Evolutionary conservation across 495 filamentous ascomycete species (phyloP), one percentile per base, ranked within the genome.

Genomic region (Glarea lozoyensis): DNA sequence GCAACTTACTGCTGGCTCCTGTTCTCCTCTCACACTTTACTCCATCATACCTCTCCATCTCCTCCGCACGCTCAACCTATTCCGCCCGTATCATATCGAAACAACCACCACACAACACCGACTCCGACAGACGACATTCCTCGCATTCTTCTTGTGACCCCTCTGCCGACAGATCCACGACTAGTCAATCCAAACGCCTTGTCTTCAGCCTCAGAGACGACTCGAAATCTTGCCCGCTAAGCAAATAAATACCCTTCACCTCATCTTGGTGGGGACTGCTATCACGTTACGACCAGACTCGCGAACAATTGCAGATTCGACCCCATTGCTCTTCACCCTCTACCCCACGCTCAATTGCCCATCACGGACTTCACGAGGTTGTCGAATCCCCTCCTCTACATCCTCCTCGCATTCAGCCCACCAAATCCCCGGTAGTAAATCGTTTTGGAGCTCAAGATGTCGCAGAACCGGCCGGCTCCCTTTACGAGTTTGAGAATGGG

Each of bases 401-500:
- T 62, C 51, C 66, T 68, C 40, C 63, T 72, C 44, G 67, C 66
- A 49, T 58, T 48, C 57, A 72, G 64, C 54, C 69, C 61, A 49
- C 68, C 66, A 37, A 71, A 62, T 27, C 36, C 52, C 29, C 53
- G 47, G 49, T 55, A 58, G 38, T 34, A 30, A 29, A n/a, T 40
- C 34, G 45, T 46, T 50, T 54, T 52, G 55, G 49, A 32, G 37
- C 49, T 41, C 49, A 50, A 40, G 18, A 86, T 86, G 82, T 82
- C 78, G 68, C 77, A 81, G 58, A 85, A 76, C 66, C 70, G 83
- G 64, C 79, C 84, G 50, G 73, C 79, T 65, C 73, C 81, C 55
- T 85, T 88, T 64, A 76, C 78, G 49, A 79, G 73, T 56, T 66
- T 89, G 67, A 76, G 84, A 63, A 87, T 88, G 82, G 84, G 84